Base-by-base conservation (phyloP, 1,139 yeast genomes). In the Pichia sp. region DNA sequence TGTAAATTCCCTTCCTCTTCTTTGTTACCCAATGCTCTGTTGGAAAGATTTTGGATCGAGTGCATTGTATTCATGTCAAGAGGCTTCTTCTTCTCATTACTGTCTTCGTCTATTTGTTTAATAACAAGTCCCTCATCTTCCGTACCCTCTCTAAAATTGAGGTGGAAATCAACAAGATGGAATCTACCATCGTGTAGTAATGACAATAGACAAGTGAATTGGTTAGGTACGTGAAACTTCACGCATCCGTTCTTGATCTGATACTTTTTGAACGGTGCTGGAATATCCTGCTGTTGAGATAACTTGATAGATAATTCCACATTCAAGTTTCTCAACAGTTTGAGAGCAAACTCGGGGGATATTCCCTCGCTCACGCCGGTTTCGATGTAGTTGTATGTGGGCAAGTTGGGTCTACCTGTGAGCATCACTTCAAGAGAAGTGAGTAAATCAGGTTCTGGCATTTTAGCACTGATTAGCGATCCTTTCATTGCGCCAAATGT, bases 361-460 rank as follows among this genome's bases (percentile, higher is more conserved):
- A 87, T 62, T 15, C 64, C 67, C 30, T 63, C 60, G n/a, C n/a
- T n/a, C n/a, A n/a, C n/a, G 18, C 29, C 18, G 2, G 64, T 64
- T 20, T 71, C 67, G 27, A 76, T 60, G 48, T 77, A 74, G 46
- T 72, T 70, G 53, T 81, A 78, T 1, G 83, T 68, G 2, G 88
- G 80, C 30, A 84, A 65, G 33, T 75, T 76, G 2, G 97, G 96
- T 46, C 83, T 65, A 3, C 95, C 94, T 31, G 74, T 67, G 27
- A 78, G 71, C 34, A 87, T 64, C 2, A 91, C 96, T 52, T 91
- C 94, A 47, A 91, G 64, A 2, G 95, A 86, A 0, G 96, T 87
- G 28, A 77, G 70, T 23, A 91, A 59, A 57, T 91, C 97, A 1
- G 95, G 91, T 56, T 86, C 84, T 7, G 96, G 94, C 41, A 88